Evolutionary conservation across 257 asterid genomes (phyloP).

Genomic region (Nemophila menziesii): DNA sequence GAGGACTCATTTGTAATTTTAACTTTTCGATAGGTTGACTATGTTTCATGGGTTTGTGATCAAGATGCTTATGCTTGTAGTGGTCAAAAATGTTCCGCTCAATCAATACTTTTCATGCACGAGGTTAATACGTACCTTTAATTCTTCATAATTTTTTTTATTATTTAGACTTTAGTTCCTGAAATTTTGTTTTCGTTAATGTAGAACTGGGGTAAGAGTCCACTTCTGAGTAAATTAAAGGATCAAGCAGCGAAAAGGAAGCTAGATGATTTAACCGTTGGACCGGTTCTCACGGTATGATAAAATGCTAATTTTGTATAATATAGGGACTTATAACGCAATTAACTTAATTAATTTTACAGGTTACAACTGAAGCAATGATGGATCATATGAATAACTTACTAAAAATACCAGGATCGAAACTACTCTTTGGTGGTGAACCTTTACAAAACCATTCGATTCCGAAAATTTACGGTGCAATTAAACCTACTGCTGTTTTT

Average conservation of each 20-base stretch:
- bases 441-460: slow-evolving; percentile 63
- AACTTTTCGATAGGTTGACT: slow-evolving; percentile 48
- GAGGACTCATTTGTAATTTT: background rate
- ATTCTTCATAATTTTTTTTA: background rate
- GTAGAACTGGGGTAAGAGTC: slow-evolving; percentile 76
- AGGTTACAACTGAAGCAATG: slow-evolving; percentile 84
- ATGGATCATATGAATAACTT: slow-evolving; percentile 53
- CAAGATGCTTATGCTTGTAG: slow-evolving; percentile 98
- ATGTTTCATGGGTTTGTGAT: slow-evolving; percentile 95
- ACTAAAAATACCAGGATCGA: slow-evolving; percentile 76
- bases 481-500: slow-evolving; percentile 91
- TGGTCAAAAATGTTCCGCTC: slow-evolving; percentile 97
- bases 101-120: slow-evolving; percentile 73
- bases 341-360: slow-evolving; percentile 7
- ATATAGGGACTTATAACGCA: too few relatives aligned
- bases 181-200: slow-evolving; percentile 3
- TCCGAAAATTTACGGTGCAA: slow-evolving; percentile 81
- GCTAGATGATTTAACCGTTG: slow-evolving; percentile 75
- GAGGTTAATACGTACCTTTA: slow-evolving; percentile 33
- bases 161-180: background rate
- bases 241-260: slow-evolving; percentile 74
- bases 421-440: slow-evolving; percentile 84
- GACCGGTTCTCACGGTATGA: slow-evolving; percentile 90
- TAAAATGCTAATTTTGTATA: too few relatives aligned
- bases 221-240: slow-evolving; percentile 41